Evolutionary conservation across 2,329 filamentous ascomycete genomes (phyloP).

Genomic region (Talaromyces amestolkiae): DNA sequence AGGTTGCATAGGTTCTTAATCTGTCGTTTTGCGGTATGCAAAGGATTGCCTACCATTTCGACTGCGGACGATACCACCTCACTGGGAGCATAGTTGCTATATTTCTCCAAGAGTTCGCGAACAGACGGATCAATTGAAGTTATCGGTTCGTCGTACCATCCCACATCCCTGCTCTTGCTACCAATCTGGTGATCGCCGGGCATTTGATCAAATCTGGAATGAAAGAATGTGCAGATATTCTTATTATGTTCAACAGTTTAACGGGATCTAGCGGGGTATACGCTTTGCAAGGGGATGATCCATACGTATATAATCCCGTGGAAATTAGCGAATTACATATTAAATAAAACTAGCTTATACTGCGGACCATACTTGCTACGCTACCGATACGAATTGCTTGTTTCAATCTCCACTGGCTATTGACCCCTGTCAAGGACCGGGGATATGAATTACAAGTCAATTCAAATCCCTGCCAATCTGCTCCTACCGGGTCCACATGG

Average conservation of each 20-base stretch:
- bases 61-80: neutral
- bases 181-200: neutral
- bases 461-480: neutral
- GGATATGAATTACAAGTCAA: neutral
- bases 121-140: neutral
- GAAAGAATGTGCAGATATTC: neutral
- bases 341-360: neutral
- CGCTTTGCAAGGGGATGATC: neutral
- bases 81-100: conserved; percentile 1
- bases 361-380: neutral
- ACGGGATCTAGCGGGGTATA: neutral
- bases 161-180: neutral
- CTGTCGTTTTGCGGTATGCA: neutral
- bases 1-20: neutral
- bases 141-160: conserved; percentile 3
- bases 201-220: neutral
- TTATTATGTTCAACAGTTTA: neutral
- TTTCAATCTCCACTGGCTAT: neutral
- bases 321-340: neutral
- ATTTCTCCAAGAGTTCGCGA: conserved; percentile 9
- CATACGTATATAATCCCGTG: neutral
- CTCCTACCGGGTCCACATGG: neutral
- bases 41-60: conserved; percentile 4
- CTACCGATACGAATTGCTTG: neutral
- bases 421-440: neutral